Evolutionary conservation across 176 grass and related monocot species (phyloP), one percentile per base, ranked within the genome.

Genomic region (Juncus inflexus): DNA sequence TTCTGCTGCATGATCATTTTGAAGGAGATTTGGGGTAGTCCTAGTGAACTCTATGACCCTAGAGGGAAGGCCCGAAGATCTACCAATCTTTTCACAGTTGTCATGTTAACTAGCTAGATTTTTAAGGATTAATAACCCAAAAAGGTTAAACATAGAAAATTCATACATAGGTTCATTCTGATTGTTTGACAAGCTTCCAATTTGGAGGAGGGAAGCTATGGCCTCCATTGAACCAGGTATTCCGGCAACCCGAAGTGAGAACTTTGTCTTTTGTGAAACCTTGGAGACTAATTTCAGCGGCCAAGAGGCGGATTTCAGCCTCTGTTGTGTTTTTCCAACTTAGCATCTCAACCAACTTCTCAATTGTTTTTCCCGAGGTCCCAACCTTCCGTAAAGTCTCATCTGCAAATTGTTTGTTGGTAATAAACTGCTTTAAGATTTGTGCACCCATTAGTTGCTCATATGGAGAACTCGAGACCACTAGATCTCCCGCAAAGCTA

Each of bases 81-180:
- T 68, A 5, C 81, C 55, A 6, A 83, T 74, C 55, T 74, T 83
- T n/a, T 53, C 37, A 37, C 81, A 83, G 71, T 83, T 78, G 55
- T 83, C 68, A 37, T 62, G 67, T 55, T 83, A 62, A 0, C 42
- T 58, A 12, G 81, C 45, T 11, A 83, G 69, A 42, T 69, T 78
- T 66, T 61, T 68, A 12, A 78, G 75, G 14, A 83, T 78, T 12
- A 68, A 55, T 45, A 83, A 49, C 9, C 81, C 81, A 14, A 67
- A 9, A 5, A 83, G 52, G 15, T 83, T 83, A 43, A 78, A 78
- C 35, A 36, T 36, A 2, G 61, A 61, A 41, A 52, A 42, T 6
- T 76, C 64, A 37, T 52, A 9, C 13, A 4, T 50, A 6, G 65
- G 15, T 56, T 55, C 42, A 41, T 75, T 62, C n/a, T 65, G 0